These are phyloP conservation scores for Pseudopyricularia javanii DNA, from an alignment of 2,329 filamentous ascomycete species.

Conservation along the genomic window DNA sequence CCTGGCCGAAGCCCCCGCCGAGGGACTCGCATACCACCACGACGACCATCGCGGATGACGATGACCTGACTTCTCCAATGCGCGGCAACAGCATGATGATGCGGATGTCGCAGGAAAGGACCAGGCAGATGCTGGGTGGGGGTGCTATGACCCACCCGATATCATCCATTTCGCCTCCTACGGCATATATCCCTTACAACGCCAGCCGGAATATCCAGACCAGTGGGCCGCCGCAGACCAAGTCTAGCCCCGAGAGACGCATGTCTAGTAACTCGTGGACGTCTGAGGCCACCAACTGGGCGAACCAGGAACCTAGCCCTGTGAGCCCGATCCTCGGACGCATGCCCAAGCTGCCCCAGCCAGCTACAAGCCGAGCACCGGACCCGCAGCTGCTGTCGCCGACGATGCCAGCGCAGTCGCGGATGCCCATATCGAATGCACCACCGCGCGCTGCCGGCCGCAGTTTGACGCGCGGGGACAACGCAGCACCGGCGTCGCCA, in stretches of 20 bases:
- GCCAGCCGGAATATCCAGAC: not conserved
- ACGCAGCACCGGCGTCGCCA: not conserved
- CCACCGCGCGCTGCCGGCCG: slow-evolving; percentile 3
- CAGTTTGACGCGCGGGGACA: not conserved
- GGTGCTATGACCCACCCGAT: not conserved
- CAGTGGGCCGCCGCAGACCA: not conserved
- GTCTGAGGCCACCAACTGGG: not conserved
- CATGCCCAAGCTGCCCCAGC: not conserved
- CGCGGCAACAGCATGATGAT: not conserved
- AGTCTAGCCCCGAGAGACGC: not conserved
- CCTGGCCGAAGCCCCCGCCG: not conserved
- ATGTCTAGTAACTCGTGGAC: not conserved
- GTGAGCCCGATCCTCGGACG: not conserved
- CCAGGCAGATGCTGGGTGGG: not conserved
- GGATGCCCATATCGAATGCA: slow-evolving; percentile 1
- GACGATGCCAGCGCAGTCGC: slow-evolving; percentile 8
- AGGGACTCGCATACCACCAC: slow-evolving; percentile 18
- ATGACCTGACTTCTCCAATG: not conserved
- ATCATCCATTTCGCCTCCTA: not conserved
- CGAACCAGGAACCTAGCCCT: not conserved
- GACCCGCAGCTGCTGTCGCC: slow-evolving; percentile 7
- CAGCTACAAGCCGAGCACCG: not conserved
- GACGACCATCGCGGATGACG: slow-evolving; percentile 18
- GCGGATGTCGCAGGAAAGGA: not conserved
- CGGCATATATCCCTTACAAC: not conserved